Conservation (phyloP, 129 eudicot genomes). For the Pittosporum tobira region DNA sequence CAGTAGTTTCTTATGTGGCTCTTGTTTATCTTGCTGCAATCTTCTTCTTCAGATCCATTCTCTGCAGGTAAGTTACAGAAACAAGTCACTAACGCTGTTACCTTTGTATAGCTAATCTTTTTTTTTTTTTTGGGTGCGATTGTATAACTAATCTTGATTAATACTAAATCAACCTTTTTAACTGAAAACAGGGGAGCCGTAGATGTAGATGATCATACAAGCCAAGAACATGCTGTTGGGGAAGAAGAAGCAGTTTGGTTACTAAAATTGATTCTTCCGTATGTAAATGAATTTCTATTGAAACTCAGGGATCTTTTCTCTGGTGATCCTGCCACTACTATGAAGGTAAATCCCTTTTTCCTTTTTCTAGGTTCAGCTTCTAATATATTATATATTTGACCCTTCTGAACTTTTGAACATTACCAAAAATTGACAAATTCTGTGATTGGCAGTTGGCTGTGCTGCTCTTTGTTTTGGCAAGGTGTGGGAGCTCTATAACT, state of each 20-base stretch:
- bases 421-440: conserved; percentile 13
- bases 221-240: conserved; percentile 43
- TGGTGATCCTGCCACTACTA: conserved; percentile 90
- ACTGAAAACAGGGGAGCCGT: conserved; percentile 33
- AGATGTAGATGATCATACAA: conserved; percentile 27
- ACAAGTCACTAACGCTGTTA: background rate
- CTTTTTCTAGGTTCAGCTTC: conserved; percentile 4
- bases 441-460: conserved; percentile 69
- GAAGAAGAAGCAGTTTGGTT: conserved; percentile 90
- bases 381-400: conserved; percentile 2
- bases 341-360: conserved; percentile 51
- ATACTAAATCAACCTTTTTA: too few relatives aligned
- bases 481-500: conserved; percentile 90
- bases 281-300: conserved; percentile 61
- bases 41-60: conserved; percentile 62
- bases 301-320: conserved; percentile 78
- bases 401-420: background rate
- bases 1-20: conserved; percentile 72
- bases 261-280: conserved; percentile 55
- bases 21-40: conserved; percentile 82
- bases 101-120: background rate
- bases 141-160: too few relatives aligned
- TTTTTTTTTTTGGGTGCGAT: background rate
- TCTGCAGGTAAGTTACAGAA: conserved; percentile 33
- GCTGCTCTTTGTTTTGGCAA: conserved; percentile 81